Base-by-base conservation (phyloP, 176 grass and related monocot genomes). In the Hyparrhenia diplandra region DNA sequence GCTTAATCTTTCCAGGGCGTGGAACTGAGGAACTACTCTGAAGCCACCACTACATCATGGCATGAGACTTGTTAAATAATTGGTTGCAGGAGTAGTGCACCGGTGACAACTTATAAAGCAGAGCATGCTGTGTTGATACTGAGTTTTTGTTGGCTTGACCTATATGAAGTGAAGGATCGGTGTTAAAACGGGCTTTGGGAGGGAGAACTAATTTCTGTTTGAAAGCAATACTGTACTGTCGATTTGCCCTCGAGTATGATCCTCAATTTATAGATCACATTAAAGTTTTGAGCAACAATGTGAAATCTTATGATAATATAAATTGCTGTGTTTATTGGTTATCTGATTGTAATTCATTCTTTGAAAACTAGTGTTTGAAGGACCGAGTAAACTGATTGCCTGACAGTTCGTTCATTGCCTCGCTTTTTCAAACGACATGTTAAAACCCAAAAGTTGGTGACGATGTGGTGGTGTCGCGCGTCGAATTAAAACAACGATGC, bases 111-210 rank as follows among this genome's bases (percentile, higher is more conserved):
- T 65, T 85, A 76, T 49, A 85, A 82, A 78, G 67, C 36, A 42
- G 59, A 17, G 74, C 66, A 69, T 86, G 66, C 46, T 36, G 80
- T 76, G 66, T 67, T 78, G 83, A 78, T 78, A 66, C 61, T 61
- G 17, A 73, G 34, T 82, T 90, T 84, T 78, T 82, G 78, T 73
- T 73, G 46, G 57, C 67, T 68, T 86, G n/a, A 67, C 65, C 47
- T 51, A 13, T 82, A 64, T 88, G 75, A 40, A 14, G 46, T 13
- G 67, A 67, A 74, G 69, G 67, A 23, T 47, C 35, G 2, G 23
- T 29, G 58, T 64, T 72, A 31, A 83, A 64, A 42, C 30, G 60
- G 32, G 75, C 12, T 54, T 43, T 28, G 40, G 25, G 13, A 37
- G 64, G 41, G 34, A 4, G 63, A 71, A 67, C 21, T 39, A 65